Evolutionary conservation across 495 filamentous ascomycete species (phyloP), one percentile per base, ranked within the genome.

Genomic region (Penicillium simplicissimum): DNA sequence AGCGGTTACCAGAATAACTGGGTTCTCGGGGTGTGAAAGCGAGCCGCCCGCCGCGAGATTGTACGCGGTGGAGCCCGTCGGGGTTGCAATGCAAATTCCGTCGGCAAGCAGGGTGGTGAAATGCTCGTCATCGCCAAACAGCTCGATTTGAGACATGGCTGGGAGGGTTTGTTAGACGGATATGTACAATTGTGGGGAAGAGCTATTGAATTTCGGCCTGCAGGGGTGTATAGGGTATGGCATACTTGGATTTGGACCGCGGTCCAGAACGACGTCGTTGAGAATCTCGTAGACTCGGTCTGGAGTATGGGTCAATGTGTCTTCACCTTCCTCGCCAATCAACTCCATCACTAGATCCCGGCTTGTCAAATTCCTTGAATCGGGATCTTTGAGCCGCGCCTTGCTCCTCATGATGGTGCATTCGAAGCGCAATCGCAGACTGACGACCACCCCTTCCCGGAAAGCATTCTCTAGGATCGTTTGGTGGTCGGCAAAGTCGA

Each of bases 1-100:
- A 34, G 94, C 90, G 0, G 93, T 97, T 3, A 98, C 85, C 2
- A 98, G 87, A 73, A 98, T 96, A 43, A 98, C 93, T 0, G 95
- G 95, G 70, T 98, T 98, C 58, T 98, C 96, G 0, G 95, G 95
- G 66, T 98, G 95, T 60, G 93, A 96, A 23, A 98, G 85, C 6
- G 92, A 95, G 17, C 95, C 95, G 13, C 96, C 96, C 14, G 96
- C 95, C 0, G 94, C 94, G 40, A 98, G 90, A 67, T 97, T 98
- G 79, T 98, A 98, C 15, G 95, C 95, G 45, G 95, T 98, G 14
- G 90, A 95, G 38, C 95, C 95, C 0, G 92, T 97, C 19, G 93
- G 94, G 21, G 91, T 97, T 9, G 92, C 89, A 47, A 97, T 88
- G 75, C 93, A 96, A 48, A 97, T 81, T 15, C 93, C 93, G 73